Conservation (phyloP, 1,284 basidiomycete species). For the Ganoderma resinaceum region DNA sequence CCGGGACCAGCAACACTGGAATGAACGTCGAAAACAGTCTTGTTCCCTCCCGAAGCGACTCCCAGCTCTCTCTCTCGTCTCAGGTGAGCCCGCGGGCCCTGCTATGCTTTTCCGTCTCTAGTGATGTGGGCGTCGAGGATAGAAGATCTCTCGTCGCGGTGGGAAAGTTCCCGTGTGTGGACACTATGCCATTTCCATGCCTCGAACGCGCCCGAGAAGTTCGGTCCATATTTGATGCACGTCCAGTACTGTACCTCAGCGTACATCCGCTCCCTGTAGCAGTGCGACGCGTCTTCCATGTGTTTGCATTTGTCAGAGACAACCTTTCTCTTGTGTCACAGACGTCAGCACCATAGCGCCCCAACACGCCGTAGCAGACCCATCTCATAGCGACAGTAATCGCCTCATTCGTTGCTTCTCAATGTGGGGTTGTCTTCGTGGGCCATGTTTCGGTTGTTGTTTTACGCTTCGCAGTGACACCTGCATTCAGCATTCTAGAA, state of each 20-base stretch:
- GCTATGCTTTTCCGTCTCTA: neutral
- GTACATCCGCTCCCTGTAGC: too few relatives aligned
- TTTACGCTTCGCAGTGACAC: neutral
- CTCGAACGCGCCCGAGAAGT: neutral
- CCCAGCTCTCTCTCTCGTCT: constrained; percentile 16
- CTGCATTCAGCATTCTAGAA: neutral
- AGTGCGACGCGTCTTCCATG: neutral
- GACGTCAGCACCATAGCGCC: too few relatives aligned
- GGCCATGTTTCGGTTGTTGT: neutral
- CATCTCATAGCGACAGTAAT: neutral
- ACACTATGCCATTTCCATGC: neutral
- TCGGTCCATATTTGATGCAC: neutral
- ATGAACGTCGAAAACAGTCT: constrained; percentile 1
- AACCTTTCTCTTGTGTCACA: neutral
- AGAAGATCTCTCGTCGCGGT: constrained; percentile 2
- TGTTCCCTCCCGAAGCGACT: constrained; percentile 21
- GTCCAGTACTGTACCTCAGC: too few relatives aligned
- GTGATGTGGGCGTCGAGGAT: neutral
- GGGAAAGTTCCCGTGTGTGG: neutral
- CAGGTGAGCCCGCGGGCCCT: constrained; percentile 19
- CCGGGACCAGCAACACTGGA: neutral
- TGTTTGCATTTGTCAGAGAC: neutral
- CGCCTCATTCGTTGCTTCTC: neutral
- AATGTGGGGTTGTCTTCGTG: neutral
- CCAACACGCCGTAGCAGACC: neutral